Percentiles rank a stretch among this genome's conserved stretches.
Evolutionary conservation across 345 rosid species (phyloP).

Genomic region (Citrus mangshanensis): DNA sequence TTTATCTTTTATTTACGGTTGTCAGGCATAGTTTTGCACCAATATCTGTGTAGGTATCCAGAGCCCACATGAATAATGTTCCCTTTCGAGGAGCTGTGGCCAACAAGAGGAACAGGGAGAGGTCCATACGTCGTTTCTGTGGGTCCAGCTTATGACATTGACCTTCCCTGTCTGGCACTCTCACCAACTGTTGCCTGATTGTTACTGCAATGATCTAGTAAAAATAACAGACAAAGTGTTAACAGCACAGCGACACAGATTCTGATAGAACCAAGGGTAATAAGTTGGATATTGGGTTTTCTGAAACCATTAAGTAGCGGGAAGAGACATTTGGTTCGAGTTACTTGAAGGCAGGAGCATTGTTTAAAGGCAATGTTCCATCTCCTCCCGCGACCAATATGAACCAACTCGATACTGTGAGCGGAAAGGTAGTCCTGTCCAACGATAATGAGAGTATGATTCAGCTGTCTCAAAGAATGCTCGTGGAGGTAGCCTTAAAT

Average conservation of each 20-base stretch:
- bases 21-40: neutral
- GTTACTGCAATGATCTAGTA: slow-evolving; percentile 22
- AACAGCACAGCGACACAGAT: slow-evolving; percentile 43
- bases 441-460: neutral
- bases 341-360: slow-evolving; percentile 43
- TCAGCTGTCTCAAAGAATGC: slow-evolving; percentile 7
- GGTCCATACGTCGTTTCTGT: slow-evolving; percentile 10
- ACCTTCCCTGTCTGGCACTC: slow-evolving; percentile 28
- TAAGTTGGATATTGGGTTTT: slow-evolving; percentile 43
- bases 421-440: neutral
- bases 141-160: slow-evolving; percentile 37
- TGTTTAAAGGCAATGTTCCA: slow-evolving; percentile 24
- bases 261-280: slow-evolving; percentile 37
- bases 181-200: slow-evolving; percentile 20
- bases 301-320: slow-evolving; percentile 36
- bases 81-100: slow-evolving; percentile 24
- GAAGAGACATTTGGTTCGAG: slow-evolving; percentile 41
- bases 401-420: slow-evolving; percentile 2
- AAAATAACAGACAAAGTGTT: slow-evolving; percentile 28
- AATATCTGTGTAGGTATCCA: slow-evolving; percentile 17
- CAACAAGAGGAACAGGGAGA: slow-evolving; percentile 28
- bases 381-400: slow-evolving; percentile 7
- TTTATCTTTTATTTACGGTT: too few relatives aligned
- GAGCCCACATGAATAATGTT: slow-evolving; percentile 17
- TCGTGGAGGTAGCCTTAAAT: slow-evolving; percentile 13